Base-by-base conservation (phyloP, 352 stramenopile species). In the Phytopythium cucurbitacearum region DNA sequence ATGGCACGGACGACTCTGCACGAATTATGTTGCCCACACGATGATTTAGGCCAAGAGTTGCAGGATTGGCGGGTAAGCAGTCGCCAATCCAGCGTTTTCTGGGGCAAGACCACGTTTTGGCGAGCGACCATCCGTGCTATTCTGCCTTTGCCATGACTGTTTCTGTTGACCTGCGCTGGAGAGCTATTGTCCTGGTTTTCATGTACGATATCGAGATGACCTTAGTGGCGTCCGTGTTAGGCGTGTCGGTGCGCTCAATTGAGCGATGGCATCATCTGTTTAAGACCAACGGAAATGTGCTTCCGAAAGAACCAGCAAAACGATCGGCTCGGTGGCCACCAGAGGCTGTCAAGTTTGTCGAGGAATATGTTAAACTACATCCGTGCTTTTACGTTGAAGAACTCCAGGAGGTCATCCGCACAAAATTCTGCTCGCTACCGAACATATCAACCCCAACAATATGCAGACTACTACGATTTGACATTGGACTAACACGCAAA, bases 361-460 rank as follows among this genome's bases (percentile, higher is more conserved):
- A 28, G 6, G 21, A 59, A 33, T 59, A 59, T 40, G 15, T 13
- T 39, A 39, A 46, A 44, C 28, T 12, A 7, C 16, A 59, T 12
- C 44, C 53, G 21, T 53, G 53, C 12, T 53, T 53, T 33, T 53
- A 59, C 33, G 32, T 59, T 10, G 41, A 53, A 32, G 43, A 53
- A 38, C 44, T 59, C 5, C 36, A 15, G 5, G 40, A 33, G 10
- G 43, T n/a, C 28, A 15, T 59, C 9, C 40, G 52, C 21, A 10
- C 7, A 10, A 12, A 34, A 7, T 59, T 53, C 48, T 28, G 15
- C 5, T n/a, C 15, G 8, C 44, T 59, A 35, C 16, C 15, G 40
- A 59, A 42, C 9, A 46, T 13, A 21, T 52, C 28, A 16, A 40
- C 33, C 15, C 15, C 35, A 32, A 48, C 53, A 7, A 53, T 53